A percentile compares a stretch with the other conserved stretches of the same genome.
Evolutionary conservation across 106 monocot species (phyloP).

Genomic region (Acorus gramineus): DNA sequence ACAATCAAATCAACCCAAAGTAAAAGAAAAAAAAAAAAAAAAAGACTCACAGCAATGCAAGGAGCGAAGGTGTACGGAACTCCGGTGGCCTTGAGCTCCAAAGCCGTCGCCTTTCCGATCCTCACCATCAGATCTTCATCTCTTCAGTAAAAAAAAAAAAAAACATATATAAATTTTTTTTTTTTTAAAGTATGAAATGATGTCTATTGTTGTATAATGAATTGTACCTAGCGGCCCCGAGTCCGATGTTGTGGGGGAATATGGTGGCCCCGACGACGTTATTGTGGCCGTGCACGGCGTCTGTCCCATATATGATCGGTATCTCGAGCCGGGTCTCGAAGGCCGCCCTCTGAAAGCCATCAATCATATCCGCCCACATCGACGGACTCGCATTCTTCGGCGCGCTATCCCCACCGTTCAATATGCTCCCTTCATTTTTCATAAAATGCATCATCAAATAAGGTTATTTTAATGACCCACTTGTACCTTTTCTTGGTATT

Average conservation of each 20-base stretch:
- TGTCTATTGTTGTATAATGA: too few relatives aligned
- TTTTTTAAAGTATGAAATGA: too few relatives aligned
- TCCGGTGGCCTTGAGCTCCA: constrained; percentile 17
- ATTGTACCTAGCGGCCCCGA: constrained; percentile 50
- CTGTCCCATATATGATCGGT: constrained; percentile 40
- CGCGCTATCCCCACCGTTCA: constrained; percentile 64
- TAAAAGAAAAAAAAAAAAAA: background rate
- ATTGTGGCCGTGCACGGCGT: constrained; percentile 79
- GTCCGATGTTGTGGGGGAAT: constrained; percentile 8
- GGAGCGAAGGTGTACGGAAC: constrained; percentile 14
- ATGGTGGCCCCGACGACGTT: constrained; percentile 40
- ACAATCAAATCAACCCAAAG: background rate
- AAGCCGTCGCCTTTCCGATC: constrained; percentile 12
- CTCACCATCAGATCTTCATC: constrained; percentile 33
- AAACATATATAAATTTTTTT: too few relatives aligned
- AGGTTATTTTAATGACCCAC: too few relatives aligned
- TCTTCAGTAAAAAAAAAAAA: constrained; percentile 6
- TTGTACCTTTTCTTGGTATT: too few relatives aligned
- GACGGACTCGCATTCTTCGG: constrained; percentile 7
- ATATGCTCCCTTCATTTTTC: constrained; percentile 37
- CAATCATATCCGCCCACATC: too few relatives aligned
- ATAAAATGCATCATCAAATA: too few relatives aligned
- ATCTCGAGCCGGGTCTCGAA: too few relatives aligned
- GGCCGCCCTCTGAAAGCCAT: too few relatives aligned
- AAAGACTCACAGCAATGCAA: constrained; percentile 9